Evolutionary conservation across 2,329 filamentous ascomycete genomes (phyloP), one percentile per base, ranked within the genome.

Genomic region (Neoascochyta sp.): DNA sequence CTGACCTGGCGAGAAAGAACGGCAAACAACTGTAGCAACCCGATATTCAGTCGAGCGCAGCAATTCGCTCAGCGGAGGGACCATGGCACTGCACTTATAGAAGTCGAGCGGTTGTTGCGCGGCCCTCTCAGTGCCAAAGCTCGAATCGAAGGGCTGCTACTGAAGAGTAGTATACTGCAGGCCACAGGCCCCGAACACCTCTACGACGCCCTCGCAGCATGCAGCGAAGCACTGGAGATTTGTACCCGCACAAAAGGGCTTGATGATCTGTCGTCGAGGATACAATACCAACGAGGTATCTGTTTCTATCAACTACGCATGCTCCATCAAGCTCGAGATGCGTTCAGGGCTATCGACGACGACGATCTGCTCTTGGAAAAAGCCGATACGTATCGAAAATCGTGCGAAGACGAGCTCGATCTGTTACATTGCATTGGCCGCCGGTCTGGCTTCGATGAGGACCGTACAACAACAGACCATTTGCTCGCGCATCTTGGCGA

Each of bases 371-470:
- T 51, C 2, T 42, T 40, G 10, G 26, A 33, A 5, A 38, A 32
- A 16, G 43, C 46, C 4, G 33, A 30, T 4, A 34, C 39, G 13
- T 36, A 43, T 24, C 39, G 31, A 9, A 38, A 40, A 10, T 49
- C 43, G 8, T 47, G 40, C 21, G 43, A 54, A 10, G 46, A 51
- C 3, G 46, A 50, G 23, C 28, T 49, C 10, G 32, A 47, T 11
- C n/a, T 35, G 9, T 28, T 41, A 11, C 27, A 24, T 17, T 22
- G 14, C 18, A 19, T 25, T 3, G 43, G 46, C 16, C 47, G 47
- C 14, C 46, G 56, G 10, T 44, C 49, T 7, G 56, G 46, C 8
- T 60, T 60, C 27, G 56, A 60, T 22, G 54, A 56, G 14, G 44
- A 37, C 7, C 45, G 56, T 9, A 43, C 38, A 4, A 29, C 42